Base-by-base conservation (phyloP, 169 alveolate species). In the Cystoisospora suis region DNA sequence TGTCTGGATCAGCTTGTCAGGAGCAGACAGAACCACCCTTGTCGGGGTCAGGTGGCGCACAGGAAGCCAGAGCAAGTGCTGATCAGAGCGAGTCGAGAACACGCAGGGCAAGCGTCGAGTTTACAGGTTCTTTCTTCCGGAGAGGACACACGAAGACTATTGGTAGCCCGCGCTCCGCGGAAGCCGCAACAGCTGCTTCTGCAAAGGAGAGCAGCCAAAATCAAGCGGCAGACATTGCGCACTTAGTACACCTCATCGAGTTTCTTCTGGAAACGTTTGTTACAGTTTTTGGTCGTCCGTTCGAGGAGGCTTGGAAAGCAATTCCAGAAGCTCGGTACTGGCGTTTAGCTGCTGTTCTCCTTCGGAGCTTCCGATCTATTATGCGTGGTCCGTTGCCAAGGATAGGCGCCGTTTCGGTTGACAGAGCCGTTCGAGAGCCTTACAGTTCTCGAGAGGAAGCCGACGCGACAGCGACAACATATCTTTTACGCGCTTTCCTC, bases 311-410 rank as follows among this genome's bases (percentile, higher is more conserved):
- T 3, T 72, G 81, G 88, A 87, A 40, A 44, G 75, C 44, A 3
- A 77, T 87, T 53, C 92, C 92, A 38, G 89, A 75, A 44, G 70
- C 70, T 47, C 70, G 92, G 38, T 88, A 88, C 85, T 88, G 92
- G 92, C 46, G 88, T 34, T 36, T 88, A 32, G 92, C 88, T 4
- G 61, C 49, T 44, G 65, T 88, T 59, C 88, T 75, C 58, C 58
- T 45, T 32, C 81, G 92, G 42, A 56, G 17, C n/a, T 45, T 88
- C 65, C 83, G 88, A 12, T 49, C 46, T 0, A 27, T 88, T 9
- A 40, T 88, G 7, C 81, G 92, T 38, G 92, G 92, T 34, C 92
- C 92, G 34, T 59, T 88, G 1, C 92, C 92, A 32, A 81, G 53
- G 20, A 75, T 29, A 9, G 92, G 83, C 69, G 81, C 85, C 46